A percentile compares a stretch with the other conserved stretches of the same genome.
These are phyloP conservation scores for Lepidium sativum DNA, from an alignment of 345 rosid species.

Conservation along the genomic window DNA sequence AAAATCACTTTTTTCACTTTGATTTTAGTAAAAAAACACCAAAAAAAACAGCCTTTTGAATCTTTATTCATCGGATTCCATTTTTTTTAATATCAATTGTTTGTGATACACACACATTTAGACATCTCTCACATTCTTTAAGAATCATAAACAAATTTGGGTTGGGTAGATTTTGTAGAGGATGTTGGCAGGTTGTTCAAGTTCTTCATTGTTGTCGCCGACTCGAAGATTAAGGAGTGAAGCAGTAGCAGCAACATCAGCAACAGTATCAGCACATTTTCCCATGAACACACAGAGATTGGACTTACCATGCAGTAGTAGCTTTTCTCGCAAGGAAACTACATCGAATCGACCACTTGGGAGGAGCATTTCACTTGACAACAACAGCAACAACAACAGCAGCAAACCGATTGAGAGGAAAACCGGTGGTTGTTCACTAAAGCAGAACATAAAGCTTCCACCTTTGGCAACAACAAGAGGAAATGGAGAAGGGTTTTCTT, in stretches of 20 bases:
- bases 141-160: conserved; percentile 11
- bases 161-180: conserved; percentile 60
- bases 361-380: conserved; percentile 46
- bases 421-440: conserved; percentile 52
- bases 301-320: conserved; percentile 68
- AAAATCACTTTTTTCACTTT: conserved; percentile 19
- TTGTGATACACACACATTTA: no score
- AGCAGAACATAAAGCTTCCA: conserved; percentile 81
- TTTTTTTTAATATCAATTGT: conserved; percentile 4
- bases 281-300: conserved; percentile 97
- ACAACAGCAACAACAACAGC: conserved; percentile 36
- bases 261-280: conserved; percentile 32
- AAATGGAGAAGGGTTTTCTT: conserved; percentile 35
- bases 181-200: conserved; percentile 99
- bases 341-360: conserved; percentile 50
- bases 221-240: conserved; percentile 96
- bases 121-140: no score
- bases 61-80: conserved; percentile 69
- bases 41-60: conserved; percentile 1
- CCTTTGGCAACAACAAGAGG: conserved; percentile 63
- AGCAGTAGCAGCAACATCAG: conserved; percentile 56
- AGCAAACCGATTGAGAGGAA: conserved; percentile 60
- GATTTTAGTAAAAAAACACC: conserved; percentile 8
- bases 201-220: conserved; percentile 92
- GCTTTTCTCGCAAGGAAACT: conserved; percentile 70